Conservation (phyloP, 2,329 filamentous ascomycete species). For the Alternaria ventricosa region DNA sequence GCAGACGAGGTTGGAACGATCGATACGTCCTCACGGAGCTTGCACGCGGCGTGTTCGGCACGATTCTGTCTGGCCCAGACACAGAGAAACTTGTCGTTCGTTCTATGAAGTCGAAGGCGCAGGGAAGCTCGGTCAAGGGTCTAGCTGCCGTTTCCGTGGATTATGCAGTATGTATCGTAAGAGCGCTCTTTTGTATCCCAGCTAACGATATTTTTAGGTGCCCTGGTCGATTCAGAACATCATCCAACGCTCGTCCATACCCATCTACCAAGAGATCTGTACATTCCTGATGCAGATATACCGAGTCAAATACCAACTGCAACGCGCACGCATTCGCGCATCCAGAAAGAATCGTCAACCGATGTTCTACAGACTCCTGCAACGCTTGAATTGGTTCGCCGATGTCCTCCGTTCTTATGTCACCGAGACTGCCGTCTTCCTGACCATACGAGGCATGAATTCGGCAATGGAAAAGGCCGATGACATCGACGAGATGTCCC, state of each 20-base stretch:
- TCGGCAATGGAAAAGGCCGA: constrained; percentile 64
- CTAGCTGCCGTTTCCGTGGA: constrained; percentile 69
- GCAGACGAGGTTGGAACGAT: constrained; percentile 73
- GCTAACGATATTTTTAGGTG: constrained; percentile 28
- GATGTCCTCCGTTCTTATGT: constrained; percentile 78
- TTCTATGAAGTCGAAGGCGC: constrained; percentile 55
- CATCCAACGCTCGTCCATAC: constrained; percentile 68
- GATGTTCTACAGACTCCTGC: constrained; percentile 63
- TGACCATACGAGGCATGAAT: constrained; percentile 64
- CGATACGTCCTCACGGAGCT: constrained; percentile 80
- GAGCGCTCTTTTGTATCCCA: background rate
- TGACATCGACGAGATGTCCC: constrained; percentile 83
- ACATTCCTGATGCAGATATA: constrained; percentile 79
- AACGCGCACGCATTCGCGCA: constrained; percentile 51
- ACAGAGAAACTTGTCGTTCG: constrained; percentile 68
- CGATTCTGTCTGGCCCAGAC: constrained; percentile 59
- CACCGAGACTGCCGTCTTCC: constrained; percentile 72
- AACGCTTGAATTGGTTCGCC: constrained; percentile 78
- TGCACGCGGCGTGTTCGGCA: constrained; percentile 72
- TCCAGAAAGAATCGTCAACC: background rate
- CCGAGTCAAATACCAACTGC: constrained; percentile 71
- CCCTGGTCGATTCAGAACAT: constrained; percentile 73
- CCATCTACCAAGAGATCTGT: constrained; percentile 74
- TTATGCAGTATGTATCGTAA: constrained; percentile 67
- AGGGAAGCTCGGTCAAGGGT: constrained; percentile 65